Base-by-base conservation (phyloP, 1,284 basidiomycete species). In the Melampsora occidentalis region DNA sequence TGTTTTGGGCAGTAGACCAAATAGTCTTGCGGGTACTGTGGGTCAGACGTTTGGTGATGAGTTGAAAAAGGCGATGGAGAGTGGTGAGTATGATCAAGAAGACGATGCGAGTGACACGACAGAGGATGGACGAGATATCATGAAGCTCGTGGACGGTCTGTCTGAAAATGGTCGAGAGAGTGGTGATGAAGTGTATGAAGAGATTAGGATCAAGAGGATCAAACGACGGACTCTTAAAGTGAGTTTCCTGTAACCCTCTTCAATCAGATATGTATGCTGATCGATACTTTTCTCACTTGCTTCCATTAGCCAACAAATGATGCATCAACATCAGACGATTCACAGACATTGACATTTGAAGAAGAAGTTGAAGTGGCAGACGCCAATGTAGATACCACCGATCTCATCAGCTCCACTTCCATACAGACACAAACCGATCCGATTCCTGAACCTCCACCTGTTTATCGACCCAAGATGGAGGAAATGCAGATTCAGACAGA, bases 401-500 rank as follows among this genome's bases (percentile, higher is more conserved):
- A 67, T 28, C 42, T 75, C 28, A 59, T 31, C 20, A 12, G 9
- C 28, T 57, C 28, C 35, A 75, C 51, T 22, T 67, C 71, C 18
- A 25, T 6, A 18, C 35, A 66, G 10, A 61, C 51, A 22, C 72
- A 76, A 49, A 76, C 72, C 9, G 72, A 76, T 22, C 39, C 53
- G 18, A 63, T 76, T 33, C 66, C 66, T 3, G 72, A 76, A 35
- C 72, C 72, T 20, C 66, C 72, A 61, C 72, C 72, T 9, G 57
- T 76, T 22, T 76, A 76, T 51, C 72, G 65, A 51, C 72, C 72
- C 5, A 76, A 76, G 48, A 76, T 63, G 65, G 66, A 76, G 63
- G 59, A 76, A 20, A 25, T 62, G 7, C 59, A 59, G 48, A 53
- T 76, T 12, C 72, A 76, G 46, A 76, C 72, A 12, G 72, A 76